phyloP scores from a whole-genome alignment of 2,329 filamentous ascomycete species.

The Exophiala sp. region DNA sequence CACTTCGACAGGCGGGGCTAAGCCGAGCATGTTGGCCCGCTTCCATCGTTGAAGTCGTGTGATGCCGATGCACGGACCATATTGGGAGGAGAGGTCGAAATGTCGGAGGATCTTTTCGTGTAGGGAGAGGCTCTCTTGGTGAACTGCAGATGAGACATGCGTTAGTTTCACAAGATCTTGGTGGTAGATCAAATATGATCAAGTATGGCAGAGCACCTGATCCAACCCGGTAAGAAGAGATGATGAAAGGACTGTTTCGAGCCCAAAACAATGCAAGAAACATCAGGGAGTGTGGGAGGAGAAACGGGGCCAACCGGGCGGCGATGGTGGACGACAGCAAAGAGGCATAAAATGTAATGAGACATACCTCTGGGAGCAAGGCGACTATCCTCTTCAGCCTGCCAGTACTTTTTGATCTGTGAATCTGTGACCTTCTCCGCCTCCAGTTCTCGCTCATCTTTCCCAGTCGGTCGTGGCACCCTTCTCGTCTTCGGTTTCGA shows the following conservation, averaged over 20 bases:
- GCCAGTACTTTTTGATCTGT: constrained; percentile 75
- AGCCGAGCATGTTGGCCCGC: constrained; percentile 70
- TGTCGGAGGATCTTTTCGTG: constrained; percentile 84
- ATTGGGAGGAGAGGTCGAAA: constrained; percentile 88
- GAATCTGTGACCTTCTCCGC: constrained; percentile 61
- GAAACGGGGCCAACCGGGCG: too few species aligned
- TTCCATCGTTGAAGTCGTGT: constrained; percentile 78
- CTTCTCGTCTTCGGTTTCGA: constrained; percentile 17
- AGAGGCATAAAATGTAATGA: background rate
- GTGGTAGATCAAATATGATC: too few species aligned
- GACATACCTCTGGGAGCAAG: constrained; percentile 52
- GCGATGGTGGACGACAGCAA: background rate
- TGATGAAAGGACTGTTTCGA: too few species aligned
- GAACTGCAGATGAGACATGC: constrained; percentile 46
- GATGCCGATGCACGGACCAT: constrained; percentile 85
- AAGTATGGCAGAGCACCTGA: too few species aligned
- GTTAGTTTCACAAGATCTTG: too few species aligned
- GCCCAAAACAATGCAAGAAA: too few species aligned
- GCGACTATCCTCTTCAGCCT: constrained; percentile 61
- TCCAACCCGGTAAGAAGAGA: too few species aligned
- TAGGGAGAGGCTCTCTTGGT: constrained; percentile 65
- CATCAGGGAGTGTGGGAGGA: too few species aligned
- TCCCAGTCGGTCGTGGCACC: constrained; percentile 28
- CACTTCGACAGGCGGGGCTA: constrained; percentile 87
- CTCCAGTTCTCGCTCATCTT: constrained; percentile 31